Base-by-base conservation (phyloP, 176 grass and related monocot species). In the Hordeum marinum region DNA sequence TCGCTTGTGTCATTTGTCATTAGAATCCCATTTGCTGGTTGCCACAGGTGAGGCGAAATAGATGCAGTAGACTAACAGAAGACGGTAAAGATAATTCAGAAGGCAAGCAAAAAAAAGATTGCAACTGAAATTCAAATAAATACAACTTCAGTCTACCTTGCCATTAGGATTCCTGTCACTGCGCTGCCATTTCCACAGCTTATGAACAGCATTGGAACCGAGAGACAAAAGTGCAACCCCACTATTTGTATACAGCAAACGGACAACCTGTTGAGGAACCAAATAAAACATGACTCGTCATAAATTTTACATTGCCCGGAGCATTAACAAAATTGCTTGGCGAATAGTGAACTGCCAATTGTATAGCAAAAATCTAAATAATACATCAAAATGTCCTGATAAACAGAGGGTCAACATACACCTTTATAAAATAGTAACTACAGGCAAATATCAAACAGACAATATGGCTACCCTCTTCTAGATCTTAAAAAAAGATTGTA, bases 171-270 rank as follows among this genome's bases (percentile, higher is more conserved):
- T 94, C 78, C 92, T 91, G 4, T 99, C 96, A 82, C 85, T 94
- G 52, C 94, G 88, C 62, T 85, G 90, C 94, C 94, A 99, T 89
- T 99, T 99, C 96, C 96, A 99, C 65, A 99, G 82, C 84, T 99
- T 99, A 92, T 99, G 96, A 84, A 89, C 82, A 82, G 96, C 96
- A 89, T 99, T 99, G 25, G 91, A 99, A 27, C 90, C 88, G 46
- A 99, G 93, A 76, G 91, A 90, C 82, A 99, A 90, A 41, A 96
- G 80, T 72, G 96, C 88, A 72, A 99, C 14, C 58, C 96, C 96
- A 27, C 78, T 91, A 91, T 96, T 99, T 72, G 96, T 99, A 87
- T 96, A 99, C 59, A 99, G 58, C 75, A 99, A 81, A 48, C 94
- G 91, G 36, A 94, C 94, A 83, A 99, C 91, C 96, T 99, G 85